Percentiles rank a stretch among this genome's conserved stretches.
These are phyloP conservation scores for Tylopilus sp. DNA, from an alignment of 1,284 basidiomycete genomes.

Conservation along the genomic window DNA sequence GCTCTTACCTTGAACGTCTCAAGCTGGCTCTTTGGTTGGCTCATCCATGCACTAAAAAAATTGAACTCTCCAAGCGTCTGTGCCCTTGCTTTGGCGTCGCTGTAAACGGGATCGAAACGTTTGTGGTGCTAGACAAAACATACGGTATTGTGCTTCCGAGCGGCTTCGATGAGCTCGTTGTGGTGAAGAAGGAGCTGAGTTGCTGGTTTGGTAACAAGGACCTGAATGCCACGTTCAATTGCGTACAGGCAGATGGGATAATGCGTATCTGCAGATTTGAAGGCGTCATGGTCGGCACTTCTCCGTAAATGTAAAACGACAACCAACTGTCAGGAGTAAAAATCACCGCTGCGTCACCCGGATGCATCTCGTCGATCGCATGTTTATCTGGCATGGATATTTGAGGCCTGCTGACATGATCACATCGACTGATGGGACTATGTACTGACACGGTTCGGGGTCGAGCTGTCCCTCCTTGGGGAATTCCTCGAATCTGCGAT, in stretches of 20 bases:
- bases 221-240: constrained; percentile 78
- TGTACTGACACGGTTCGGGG: constrained; percentile 71
- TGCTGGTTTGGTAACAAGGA: constrained; percentile 89
- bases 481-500: constrained; percentile 69
- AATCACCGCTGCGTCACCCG: constrained; percentile 83
- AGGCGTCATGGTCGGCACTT: constrained; percentile 1
- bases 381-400: constrained; percentile 59
- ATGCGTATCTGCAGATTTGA: constrained; percentile 61
- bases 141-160: constrained; percentile 73
- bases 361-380: constrained; percentile 75
- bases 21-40: constrained; percentile 89
- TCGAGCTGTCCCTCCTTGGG: constrained; percentile 68
- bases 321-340: constrained; percentile 80
- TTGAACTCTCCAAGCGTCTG: constrained; percentile 83
- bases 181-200: constrained; percentile 83
- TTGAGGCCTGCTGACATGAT: constrained; percentile 7
- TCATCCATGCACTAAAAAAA: constrained; percentile 91
- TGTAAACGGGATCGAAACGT: constrained; percentile 88
- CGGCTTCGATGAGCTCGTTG: constrained; percentile 68
- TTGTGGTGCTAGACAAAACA: constrained; percentile 92
- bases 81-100: constrained; percentile 78
- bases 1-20: constrained; percentile 94
- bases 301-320: neutral
- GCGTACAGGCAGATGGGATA: constrained; percentile 82
- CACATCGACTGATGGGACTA: neutral